Percentiles rank a stretch among this genome's conserved stretches.
Evolutionary conservation across 2,329 filamentous ascomycete genomes (phyloP).

Genomic region (Nemania sp.): DNA sequence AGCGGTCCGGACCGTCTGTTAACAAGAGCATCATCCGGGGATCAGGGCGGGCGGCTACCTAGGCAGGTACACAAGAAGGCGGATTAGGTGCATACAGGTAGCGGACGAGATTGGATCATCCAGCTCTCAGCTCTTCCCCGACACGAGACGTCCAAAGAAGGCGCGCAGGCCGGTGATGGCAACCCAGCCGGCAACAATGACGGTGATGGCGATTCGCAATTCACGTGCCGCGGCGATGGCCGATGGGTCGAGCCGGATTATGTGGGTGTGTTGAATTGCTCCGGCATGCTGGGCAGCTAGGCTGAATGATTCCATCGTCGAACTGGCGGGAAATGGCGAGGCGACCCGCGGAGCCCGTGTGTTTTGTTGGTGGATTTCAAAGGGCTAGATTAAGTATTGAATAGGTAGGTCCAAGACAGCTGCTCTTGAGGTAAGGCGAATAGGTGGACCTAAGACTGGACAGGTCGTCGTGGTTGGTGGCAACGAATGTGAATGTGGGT

Average conservation of each 20-base stretch:
- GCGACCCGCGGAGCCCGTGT: too few species aligned
- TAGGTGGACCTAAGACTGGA: too few species aligned
- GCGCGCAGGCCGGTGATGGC: constrained; percentile 39
- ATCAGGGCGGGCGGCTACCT: too few species aligned
- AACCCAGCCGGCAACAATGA: constrained; percentile 42
- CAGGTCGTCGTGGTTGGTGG: too few species aligned
- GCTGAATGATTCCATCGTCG: constrained; percentile 43
- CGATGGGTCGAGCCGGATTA: constrained; percentile 39
- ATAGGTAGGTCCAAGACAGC: too few species aligned
- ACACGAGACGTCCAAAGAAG: constrained; percentile 19
- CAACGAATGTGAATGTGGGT: too few species aligned
- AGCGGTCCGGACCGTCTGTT: not conserved
- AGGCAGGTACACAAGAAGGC: too few species aligned
- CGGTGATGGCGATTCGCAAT: constrained; percentile 39
- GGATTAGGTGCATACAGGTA: too few species aligned
- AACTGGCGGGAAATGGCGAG: not conserved
- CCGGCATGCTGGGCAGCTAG: constrained; percentile 43
- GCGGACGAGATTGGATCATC: not conserved
- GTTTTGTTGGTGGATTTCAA: not conserved
- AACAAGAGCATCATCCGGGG: too few species aligned
- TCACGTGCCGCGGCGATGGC: constrained; percentile 37
- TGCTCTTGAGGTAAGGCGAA: too few species aligned
- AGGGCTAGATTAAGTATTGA: not conserved
- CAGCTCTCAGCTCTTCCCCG: constrained; percentile 10
- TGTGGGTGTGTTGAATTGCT: constrained; percentile 42